Base-by-base conservation (phyloP, 495 filamentous ascomycete genomes). In the Penicillium herquei region DNA sequence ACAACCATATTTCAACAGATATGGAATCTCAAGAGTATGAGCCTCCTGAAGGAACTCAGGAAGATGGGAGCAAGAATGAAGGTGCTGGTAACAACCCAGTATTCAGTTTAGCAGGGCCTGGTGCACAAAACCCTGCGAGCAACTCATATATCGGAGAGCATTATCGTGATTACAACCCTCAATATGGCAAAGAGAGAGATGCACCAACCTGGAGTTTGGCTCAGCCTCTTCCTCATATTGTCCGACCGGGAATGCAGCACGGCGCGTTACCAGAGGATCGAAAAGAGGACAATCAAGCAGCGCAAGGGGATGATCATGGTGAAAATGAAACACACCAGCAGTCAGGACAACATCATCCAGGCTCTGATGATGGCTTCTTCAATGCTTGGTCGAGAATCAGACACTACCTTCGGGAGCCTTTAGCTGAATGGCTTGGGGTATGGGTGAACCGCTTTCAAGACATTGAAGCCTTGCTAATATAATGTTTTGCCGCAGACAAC, bases 61-160 rank as follows among this genome's bases (percentile, higher is more conserved):
- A 63, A 54, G 50, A 47, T 17, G 57, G 37, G 12, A 60, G 49
- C 56, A 60, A 44, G 9, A 42, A 49, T n/a, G 46, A 59, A 35
- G 53, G 40, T 32, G 8, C 54, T 7, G 61, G 61, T 0, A 54
- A 53, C 12, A 52, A 54, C 16, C 57, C 53, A 3, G 43, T 17
- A 14, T 63, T 54, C 34, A 63, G 57, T 35, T 11, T 63, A 13
- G 61, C 61, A 0, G 57, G 50, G 10, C 48, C 45, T 11, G 53
- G 49, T n/a, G 47, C 53, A 0, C 13, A 50, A 9, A 63, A 59
- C 11, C 50, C 52, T 11, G 42, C 50, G 14, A 46, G 39, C 47
- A 51, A 46, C 32, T 34, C 51, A 31, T 48, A 63, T 82, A 40
- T 83, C 75, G 50, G 50, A 34, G 50, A 52, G n/a, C 57, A 66